Base-by-base conservation (phyloP, 352 stramenopile genomes). In the Pythium guiyangense region DNA sequence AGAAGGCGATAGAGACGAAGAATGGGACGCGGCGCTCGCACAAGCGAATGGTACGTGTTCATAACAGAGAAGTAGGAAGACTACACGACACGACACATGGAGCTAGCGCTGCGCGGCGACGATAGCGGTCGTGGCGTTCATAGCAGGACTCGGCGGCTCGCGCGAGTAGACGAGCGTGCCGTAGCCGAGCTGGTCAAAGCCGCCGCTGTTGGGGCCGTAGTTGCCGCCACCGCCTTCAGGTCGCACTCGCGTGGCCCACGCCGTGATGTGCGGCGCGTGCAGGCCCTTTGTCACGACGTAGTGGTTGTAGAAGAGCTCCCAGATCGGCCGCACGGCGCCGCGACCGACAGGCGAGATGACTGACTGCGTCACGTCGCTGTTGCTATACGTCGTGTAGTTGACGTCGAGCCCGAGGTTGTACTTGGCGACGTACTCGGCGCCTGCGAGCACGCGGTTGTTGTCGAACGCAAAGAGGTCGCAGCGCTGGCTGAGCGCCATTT, bases 381-480 rank as follows among this genome's bases (percentile, higher is more conserved):
- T 65, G 5, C 15, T 50, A 39, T 65, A 65, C 46, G 59, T 62
- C 29, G 59, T 62, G 27, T 62, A 65, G 20, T 45, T 49, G n/a
- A 65, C 59, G 20, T 62, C 45, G 25, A 57, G 5, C 0, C 59
- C 59, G 11, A 62, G 47, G 37, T 65, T 65, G 59, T 65, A 65
- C 46, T 65, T 57, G 9, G 59, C 59, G 27, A 65, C 53, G 22
- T 65, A 65, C 20, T 66, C 60, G 22, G 54, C 54, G 4, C 60
- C 60, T 4, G 48, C 57, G 22, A 66, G 47, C 46, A 66, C 47
- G n/a, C 60, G 60, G 49, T 59, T 66, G 47, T 62, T 42, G 48
- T 62, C 54, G 35, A 62, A 57, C 27, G 54, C 60, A 22, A 66
- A 66, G 52, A 66, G 60, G 40, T 62, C 54, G 31, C 60, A 66